Evolutionary conservation across 2,329 filamentous ascomycete species (phyloP).

Genomic region (Diaporthe ilicicola): DNA sequence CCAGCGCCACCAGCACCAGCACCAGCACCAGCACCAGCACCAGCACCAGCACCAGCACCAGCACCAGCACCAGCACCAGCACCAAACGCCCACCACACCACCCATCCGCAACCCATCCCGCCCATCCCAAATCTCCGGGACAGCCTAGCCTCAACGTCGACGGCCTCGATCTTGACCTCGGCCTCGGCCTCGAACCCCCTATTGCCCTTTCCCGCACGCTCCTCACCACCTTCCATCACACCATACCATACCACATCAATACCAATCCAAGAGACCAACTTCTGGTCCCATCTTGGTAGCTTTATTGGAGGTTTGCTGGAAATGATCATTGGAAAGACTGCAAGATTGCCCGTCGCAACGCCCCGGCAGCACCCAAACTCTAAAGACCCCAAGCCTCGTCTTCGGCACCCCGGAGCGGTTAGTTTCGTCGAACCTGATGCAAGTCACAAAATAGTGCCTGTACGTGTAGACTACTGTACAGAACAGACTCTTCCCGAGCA

Average conservation of each 20-base stretch:
- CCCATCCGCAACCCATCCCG: not conserved
- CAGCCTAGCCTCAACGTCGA: constrained; percentile 9
- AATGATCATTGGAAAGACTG: no score
- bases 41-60: not conserved
- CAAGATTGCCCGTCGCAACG: not conserved
- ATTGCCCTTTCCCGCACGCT: not conserved
- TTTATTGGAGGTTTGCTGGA: not conserved
- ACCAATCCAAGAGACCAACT: no score
- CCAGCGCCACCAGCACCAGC: not conserved
- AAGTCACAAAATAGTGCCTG: not conserved
- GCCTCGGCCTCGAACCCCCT: not conserved
- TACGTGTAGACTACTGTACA: no score
- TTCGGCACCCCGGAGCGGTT: no score
- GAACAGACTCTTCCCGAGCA: not conserved
- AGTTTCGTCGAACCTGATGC: not conserved
- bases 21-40: not conserved
- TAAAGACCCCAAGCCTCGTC: not conserved
- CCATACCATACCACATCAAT: not conserved
- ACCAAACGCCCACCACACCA: not conserved
- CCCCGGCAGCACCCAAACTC: not conserved
- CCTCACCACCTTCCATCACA: not conserved
- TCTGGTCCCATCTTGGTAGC: not conserved
- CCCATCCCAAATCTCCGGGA: constrained; percentile 19
- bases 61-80: not conserved
- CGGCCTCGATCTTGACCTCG: not conserved